phyloP scores from a whole-genome alignment of 2,329 filamentous ascomycete genomes.

The Cyclaneusma minus region DNA sequence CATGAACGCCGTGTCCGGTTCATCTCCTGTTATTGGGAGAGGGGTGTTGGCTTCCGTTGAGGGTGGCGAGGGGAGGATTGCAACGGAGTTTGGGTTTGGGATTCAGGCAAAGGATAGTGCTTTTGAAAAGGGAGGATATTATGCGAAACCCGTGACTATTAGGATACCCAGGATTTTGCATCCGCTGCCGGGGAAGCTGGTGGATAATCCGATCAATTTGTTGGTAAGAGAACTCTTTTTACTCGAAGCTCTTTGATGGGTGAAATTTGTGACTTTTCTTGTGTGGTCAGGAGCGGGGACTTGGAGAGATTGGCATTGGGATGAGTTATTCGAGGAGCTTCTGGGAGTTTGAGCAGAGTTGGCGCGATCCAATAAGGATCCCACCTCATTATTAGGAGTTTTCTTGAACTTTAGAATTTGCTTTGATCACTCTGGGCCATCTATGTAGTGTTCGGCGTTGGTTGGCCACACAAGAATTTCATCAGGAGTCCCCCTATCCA shows the following conservation, averaged over 20 bases:
- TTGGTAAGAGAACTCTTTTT: conserved; percentile 22
- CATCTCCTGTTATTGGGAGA: conserved; percentile 19
- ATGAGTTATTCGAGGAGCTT: too few relatives aligned
- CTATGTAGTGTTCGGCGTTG: too few relatives aligned
- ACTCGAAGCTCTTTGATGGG: neutral
- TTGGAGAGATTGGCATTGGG: too few relatives aligned
- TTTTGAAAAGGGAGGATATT: conserved; percentile 49
- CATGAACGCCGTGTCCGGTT: conserved; percentile 41
- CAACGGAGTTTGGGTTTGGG: conserved; percentile 30
- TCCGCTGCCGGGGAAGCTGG: conserved; percentile 33
- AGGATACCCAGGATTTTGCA: conserved; percentile 22
- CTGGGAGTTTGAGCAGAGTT: too few relatives aligned
- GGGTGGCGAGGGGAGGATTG: conserved; percentile 18
- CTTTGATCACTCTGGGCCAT: too few relatives aligned
- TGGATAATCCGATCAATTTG: conserved; percentile 66
- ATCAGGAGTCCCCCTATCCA: too few relatives aligned
- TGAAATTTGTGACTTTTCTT: conserved; percentile 1
- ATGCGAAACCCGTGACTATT: conserved; percentile 47
- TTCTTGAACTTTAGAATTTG: too few relatives aligned
- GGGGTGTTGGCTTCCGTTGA: conserved; percentile 14
- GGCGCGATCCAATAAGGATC: too few relatives aligned
- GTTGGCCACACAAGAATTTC: too few relatives aligned
- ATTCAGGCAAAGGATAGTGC: conserved; percentile 31
- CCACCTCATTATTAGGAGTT: too few relatives aligned
- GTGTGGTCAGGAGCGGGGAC: conserved; percentile 11